phyloP scores from a whole-genome alignment of 345 rosid species.

The Isatis tinctoria region DNA sequence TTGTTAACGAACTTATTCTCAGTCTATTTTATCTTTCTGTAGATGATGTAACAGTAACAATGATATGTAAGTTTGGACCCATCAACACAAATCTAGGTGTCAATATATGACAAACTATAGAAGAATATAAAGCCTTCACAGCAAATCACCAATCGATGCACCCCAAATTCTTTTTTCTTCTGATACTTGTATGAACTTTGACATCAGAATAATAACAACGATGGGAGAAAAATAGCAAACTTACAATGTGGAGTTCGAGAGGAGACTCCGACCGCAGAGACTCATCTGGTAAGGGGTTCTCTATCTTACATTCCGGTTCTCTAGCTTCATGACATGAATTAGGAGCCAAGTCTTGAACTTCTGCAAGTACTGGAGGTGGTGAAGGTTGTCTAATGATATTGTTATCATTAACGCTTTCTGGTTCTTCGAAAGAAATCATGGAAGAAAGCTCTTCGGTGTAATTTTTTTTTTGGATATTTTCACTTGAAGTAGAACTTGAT shows the following conservation, averaged over 20 bases:
- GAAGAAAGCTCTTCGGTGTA: constrained; percentile 52
- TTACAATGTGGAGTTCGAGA: constrained; percentile 86
- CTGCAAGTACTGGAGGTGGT: constrained; percentile 93
- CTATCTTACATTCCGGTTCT: constrained; percentile 45
- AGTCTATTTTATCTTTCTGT: background rate
- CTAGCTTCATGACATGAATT: constrained; percentile 45
- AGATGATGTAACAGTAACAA: background rate
- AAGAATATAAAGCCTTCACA: background rate
- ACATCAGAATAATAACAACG: constrained; percentile 2
- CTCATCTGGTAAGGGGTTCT: constrained; percentile 47
- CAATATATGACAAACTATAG: background rate
- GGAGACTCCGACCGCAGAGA: constrained; percentile 64
- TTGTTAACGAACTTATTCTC: background rate
- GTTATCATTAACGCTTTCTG: constrained; percentile 43
- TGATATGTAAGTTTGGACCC: background rate
- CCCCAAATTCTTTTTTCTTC: background rate
- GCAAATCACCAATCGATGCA: background rate
- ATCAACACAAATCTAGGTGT: background rate
- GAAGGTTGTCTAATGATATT: constrained; percentile 78
- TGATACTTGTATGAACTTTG: background rate
- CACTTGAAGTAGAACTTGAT: constrained; percentile 29
- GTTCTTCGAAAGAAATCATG: constrained; percentile 89
- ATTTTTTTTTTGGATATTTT: constrained; percentile 32
- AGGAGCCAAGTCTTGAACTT: constrained; percentile 76
- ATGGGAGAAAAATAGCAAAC: constrained; percentile 26